Percentiles rank a stretch among this genome's conserved stretches.
These are phyloP conservation scores for Hypoxylon cercidicola DNA, from an alignment of 495 filamentous ascomycete species.

Conservation along the genomic window DNA sequence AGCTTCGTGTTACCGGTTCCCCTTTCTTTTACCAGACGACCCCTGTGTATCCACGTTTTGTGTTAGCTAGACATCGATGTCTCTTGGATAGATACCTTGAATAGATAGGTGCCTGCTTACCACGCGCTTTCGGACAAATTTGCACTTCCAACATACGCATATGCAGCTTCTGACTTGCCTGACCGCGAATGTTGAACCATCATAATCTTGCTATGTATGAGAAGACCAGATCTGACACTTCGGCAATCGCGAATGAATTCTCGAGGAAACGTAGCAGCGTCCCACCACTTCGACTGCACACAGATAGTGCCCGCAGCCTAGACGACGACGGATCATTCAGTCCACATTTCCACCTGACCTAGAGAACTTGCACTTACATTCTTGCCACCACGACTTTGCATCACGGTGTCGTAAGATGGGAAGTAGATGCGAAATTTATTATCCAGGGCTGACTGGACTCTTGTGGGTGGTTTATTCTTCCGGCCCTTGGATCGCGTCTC, in stretches of 20 bases:
- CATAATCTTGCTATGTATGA: conserved; percentile 92
- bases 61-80: conserved; percentile 8
- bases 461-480: conserved; percentile 45
- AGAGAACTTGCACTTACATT: conserved; percentile 45
- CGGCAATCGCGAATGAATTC: conserved; percentile 77
- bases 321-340: conserved; percentile 8
- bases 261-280: conserved; percentile 71
- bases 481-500: conserved; percentile 51
- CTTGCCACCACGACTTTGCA: conserved; percentile 66
- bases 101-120: conserved; percentile 57
- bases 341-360: background rate
- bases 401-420: conserved; percentile 79
- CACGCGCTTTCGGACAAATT: conserved; percentile 95
- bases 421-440: conserved; percentile 80
- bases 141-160: conserved; percentile 91
- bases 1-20: conserved; percentile 72
- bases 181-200: conserved; percentile 64
- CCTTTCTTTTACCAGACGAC: conserved; percentile 75
- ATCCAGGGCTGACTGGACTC: conserved; percentile 53
- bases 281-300: conserved; percentile 74
- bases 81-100: conserved; percentile 23
- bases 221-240: conserved; percentile 70
- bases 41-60: conserved; percentile 57
- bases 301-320: conserved; percentile 83
- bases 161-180: conserved; percentile 53